Conservation (phyloP, 1,284 basidiomycete species). For the Sanguinoderma infundibulare region DNA sequence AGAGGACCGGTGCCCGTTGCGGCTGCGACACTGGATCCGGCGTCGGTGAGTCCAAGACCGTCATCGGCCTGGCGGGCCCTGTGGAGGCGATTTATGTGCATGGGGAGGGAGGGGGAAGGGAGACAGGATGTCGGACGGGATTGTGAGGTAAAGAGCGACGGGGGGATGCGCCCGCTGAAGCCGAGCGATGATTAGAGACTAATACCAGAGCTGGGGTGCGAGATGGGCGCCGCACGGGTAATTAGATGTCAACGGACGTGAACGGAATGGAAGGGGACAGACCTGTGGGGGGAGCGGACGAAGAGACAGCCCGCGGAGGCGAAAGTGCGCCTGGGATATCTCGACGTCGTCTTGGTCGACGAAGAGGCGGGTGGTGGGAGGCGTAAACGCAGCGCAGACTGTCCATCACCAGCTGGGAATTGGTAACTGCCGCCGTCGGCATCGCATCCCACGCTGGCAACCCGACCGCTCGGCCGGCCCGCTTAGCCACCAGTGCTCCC, state of each 20-base stretch:
- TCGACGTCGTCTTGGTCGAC: constrained; percentile 26
- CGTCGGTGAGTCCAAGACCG: constrained; percentile 15
- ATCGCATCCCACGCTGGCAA: constrained; percentile 7
- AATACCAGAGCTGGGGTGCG: constrained; percentile 14
- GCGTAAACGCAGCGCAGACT: constrained; percentile 3
- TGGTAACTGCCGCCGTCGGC: constrained; percentile 19
- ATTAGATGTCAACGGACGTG: constrained; percentile 3
- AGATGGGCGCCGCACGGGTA: constrained; percentile 5
- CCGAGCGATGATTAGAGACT: constrained; percentile 26
- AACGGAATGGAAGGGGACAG: constrained; percentile 1
- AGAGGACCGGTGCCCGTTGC: constrained; percentile 10
- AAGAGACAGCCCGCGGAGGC: constrained; percentile 18
- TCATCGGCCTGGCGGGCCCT: constrained; percentile 17
- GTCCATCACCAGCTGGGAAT: constrained; percentile 7
- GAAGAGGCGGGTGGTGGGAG: constrained; percentile 13
- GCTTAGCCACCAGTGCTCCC: too few relatives aligned
- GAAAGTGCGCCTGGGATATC: constrained; percentile 15
- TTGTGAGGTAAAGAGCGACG: constrained; percentile 34
- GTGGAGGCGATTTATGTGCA: constrained; percentile 28
- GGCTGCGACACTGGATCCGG: not conserved
- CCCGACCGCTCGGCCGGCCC: not conserved
- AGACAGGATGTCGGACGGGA: constrained; percentile 15
- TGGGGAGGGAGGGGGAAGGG: constrained; percentile 20
- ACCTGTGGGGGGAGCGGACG: constrained; percentile 13
- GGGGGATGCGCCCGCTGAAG: constrained; percentile 31